These are phyloP conservation scores for Fereydounia khargensis DNA, from an alignment of 1,284 basidiomycete genomes.

Conservation along the genomic window DNA sequence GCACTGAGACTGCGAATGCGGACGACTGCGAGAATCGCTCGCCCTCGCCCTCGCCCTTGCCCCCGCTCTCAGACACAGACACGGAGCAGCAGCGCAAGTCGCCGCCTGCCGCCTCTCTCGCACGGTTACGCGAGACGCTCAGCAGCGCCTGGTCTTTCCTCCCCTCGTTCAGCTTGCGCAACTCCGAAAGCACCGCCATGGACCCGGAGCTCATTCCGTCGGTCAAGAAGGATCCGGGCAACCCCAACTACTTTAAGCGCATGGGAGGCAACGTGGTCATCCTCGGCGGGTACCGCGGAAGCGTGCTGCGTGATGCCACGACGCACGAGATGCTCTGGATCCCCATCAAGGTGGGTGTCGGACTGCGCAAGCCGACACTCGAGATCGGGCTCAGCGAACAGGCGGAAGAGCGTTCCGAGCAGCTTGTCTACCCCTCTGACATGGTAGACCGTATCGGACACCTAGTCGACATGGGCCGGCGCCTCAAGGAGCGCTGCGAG, in stretches of 20 bases:
- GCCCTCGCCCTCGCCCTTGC: too few species aligned
- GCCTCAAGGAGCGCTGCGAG: slow-evolving; percentile 34
- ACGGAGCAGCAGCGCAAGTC: too few species aligned
- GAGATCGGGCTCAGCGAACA: slow-evolving; percentile 44
- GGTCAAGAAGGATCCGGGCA: slow-evolving; percentile 23
- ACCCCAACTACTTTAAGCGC: slow-evolving; percentile 39
- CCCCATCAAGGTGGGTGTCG: slow-evolving; percentile 51
- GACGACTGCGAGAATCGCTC: too few species aligned
- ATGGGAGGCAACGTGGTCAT: slow-evolving; percentile 53
- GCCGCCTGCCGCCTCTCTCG: too few species aligned
- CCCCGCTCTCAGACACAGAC: too few species aligned
- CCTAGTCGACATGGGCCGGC: slow-evolving; percentile 52
- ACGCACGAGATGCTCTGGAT: slow-evolving; percentile 53
- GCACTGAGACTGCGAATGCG: too few species aligned
- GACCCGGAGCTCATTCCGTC: slow-evolving; percentile 36
- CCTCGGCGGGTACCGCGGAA: slow-evolving; percentile 55
- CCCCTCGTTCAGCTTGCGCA: slow-evolving; percentile 12
- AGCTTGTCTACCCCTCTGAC: slow-evolving; percentile 46
- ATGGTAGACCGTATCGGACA: slow-evolving; percentile 45
- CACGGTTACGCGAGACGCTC: too few species aligned
- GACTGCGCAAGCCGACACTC: slow-evolving; percentile 46
- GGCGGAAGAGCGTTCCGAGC: slow-evolving; percentile 38
- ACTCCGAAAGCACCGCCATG: background rate
- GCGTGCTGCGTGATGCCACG: slow-evolving; percentile 49
- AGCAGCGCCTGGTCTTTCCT: slow-evolving; percentile 27